Conservation (phyloP, 202 grass and related monocot species). For the Zizania palustris region DNA sequence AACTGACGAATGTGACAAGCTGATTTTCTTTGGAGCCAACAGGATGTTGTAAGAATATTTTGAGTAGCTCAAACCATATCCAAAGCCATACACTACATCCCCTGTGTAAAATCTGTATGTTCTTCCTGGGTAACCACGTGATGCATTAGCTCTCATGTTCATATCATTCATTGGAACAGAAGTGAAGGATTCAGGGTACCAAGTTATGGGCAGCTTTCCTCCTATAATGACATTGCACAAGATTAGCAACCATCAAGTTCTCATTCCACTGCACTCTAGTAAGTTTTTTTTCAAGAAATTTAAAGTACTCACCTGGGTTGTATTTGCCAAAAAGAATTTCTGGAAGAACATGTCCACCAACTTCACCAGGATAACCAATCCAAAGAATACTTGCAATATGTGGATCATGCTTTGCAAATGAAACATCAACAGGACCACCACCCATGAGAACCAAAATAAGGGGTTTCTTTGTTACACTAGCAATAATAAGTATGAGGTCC, state of each 20-base stretch:
- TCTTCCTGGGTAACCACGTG: slow-evolving; percentile 75
- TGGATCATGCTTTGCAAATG: slow-evolving; percentile 65
- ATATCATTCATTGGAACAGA: slow-evolving; percentile 83
- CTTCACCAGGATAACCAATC: slow-evolving; percentile 90
- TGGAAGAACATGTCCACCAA: slow-evolving; percentile 78
- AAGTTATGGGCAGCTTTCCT: slow-evolving; percentile 73
- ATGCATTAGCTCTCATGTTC: slow-evolving; percentile 78
- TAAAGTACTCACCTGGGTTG: slow-evolving; percentile 73
- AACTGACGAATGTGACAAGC: slow-evolving; percentile 40
- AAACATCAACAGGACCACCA: slow-evolving; percentile 85
- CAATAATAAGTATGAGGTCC: slow-evolving; percentile 60
- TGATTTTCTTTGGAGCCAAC: slow-evolving; percentile 57
- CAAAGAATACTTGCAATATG: slow-evolving; percentile 74
- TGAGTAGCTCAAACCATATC: slow-evolving; percentile 85
- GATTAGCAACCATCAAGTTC: slow-evolving; percentile 35
- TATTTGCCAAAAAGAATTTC: slow-evolving; percentile 80
- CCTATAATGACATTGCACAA: slow-evolving; percentile 46
- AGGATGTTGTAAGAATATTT: slow-evolving; percentile 66
- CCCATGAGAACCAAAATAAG: slow-evolving; percentile 74
- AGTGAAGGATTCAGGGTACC: slow-evolving; percentile 87
- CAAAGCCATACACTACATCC: slow-evolving; percentile 72
- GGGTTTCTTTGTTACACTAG: slow-evolving; percentile 58
- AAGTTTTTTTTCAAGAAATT: slow-evolving; percentile 2
- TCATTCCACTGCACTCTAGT: slow-evolving; percentile 5
- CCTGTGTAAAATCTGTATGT: slow-evolving; percentile 92